A percentile compares a stretch with the other conserved stretches of the same genome.
phyloP scores from a whole-genome alignment of 148 eudicot species.

The Talinum fruticosum region DNA sequence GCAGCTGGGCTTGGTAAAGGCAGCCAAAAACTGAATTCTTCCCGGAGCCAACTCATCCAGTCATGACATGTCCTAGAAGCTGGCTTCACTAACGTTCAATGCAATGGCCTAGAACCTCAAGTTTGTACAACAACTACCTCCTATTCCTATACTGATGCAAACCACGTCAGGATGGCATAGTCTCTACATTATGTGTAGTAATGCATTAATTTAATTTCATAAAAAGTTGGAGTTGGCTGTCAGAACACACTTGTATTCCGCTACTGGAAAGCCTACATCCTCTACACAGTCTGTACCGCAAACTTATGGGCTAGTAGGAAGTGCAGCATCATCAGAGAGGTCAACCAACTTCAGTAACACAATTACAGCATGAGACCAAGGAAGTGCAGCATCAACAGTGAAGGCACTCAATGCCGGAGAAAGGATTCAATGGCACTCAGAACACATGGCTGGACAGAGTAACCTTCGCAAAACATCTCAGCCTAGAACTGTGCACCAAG shows the following conservation, averaged over 20 bases:
- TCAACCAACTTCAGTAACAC: not conserved
- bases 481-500: not conserved
- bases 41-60: not conserved
- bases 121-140: too few species aligned
- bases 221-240: not conserved
- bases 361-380: not conserved
- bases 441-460: not conserved
- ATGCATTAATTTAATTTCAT: not conserved
- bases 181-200: not conserved
- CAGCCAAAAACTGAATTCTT: not conserved
- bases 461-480: not conserved
- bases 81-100: not conserved
- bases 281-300: not conserved
- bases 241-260: not conserved
- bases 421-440: not conserved
- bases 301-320: not conserved
- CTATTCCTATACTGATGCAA: not conserved
- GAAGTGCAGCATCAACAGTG: not conserved
- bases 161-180: not conserved
- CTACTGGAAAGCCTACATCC: not conserved
- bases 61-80: not conserved
- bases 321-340: not conserved
- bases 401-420: not conserved
- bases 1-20: not conserved
- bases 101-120: not conserved